These are phyloP conservation scores for Aeschynomene evenia DNA, from an alignment of 306 rosid genomes.

Conservation along the genomic window DNA sequence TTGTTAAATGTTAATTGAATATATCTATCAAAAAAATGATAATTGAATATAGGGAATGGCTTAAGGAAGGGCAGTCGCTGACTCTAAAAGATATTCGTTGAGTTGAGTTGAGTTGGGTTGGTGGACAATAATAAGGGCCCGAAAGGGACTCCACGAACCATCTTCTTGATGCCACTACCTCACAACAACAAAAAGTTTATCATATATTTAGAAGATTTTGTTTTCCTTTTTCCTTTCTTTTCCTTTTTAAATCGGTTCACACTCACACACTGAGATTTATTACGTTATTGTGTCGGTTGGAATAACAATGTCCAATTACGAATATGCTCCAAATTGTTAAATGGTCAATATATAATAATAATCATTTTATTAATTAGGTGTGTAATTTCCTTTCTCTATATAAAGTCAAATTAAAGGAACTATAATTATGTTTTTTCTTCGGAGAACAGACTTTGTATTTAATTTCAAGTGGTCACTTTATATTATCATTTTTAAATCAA, in stretches of 20 bases:
- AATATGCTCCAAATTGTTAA: background rate
- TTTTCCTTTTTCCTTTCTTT: background rate
- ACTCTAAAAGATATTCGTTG: constrained; percentile 2
- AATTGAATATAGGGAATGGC: background rate
- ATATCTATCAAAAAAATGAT: no score
- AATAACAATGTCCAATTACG: background rate
- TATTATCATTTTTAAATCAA: no score
- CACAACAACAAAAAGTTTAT: background rate
- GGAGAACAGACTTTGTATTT: background rate
- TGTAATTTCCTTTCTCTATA: background rate
- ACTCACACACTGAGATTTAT: background rate
- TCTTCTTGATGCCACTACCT: background rate
- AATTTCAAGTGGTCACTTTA: background rate
- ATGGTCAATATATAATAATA: background rate
- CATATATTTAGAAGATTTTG: background rate
- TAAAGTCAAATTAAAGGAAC: background rate
- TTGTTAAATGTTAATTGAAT: no score
- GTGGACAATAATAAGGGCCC: constrained; percentile 9
- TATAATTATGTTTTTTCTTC: background rate
- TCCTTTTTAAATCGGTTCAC: background rate
- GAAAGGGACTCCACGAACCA: background rate
- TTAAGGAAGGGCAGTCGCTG: background rate
- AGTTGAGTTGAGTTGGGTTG: constrained; percentile 21
- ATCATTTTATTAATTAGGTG: background rate
- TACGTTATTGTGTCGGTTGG: background rate